Evolutionary conservation across 352 stramenopile species (phyloP).

Genomic region (Peronosclerospora sorghi): DNA sequence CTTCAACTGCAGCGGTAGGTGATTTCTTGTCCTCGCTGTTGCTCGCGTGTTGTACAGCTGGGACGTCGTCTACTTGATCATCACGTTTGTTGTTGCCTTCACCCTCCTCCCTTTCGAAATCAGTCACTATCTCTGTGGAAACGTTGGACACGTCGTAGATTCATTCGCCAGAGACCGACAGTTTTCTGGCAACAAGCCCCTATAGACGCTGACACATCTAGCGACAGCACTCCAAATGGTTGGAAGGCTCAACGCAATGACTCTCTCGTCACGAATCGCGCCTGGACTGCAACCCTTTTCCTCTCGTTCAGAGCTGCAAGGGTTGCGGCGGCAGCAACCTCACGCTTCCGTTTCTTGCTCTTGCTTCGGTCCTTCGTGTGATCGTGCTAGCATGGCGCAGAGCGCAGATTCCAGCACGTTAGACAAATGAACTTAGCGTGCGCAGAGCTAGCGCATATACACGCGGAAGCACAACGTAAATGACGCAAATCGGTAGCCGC

Average conservation of each 20-base stretch:
- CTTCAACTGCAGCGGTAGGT: slow-evolving; percentile 9
- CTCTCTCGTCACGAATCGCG: slow-evolving; percentile 28
- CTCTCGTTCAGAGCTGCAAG: slow-evolving; percentile 22
- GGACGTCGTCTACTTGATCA: not conserved
- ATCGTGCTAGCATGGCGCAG: slow-evolving; percentile 62
- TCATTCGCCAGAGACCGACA: slow-evolving; percentile 34
- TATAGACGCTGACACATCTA: slow-evolving; percentile 46
- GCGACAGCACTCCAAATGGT: slow-evolving; percentile 41
- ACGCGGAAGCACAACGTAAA: slow-evolving; percentile 53
- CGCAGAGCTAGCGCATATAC: slow-evolving; percentile 40
- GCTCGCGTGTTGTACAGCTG: not conserved
- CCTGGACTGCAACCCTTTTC: slow-evolving; percentile 2
- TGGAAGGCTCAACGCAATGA: slow-evolving; percentile 34
- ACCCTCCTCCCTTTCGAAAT: slow-evolving; percentile 11
- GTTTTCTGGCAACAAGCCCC: slow-evolving; percentile 36
- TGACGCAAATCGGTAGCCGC: slow-evolving; percentile 54
- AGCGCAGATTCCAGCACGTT: slow-evolving; percentile 43
- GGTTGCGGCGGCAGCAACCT: slow-evolving; percentile 40
- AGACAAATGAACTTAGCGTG: slow-evolving; percentile 28
- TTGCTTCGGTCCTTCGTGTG: slow-evolving; percentile 37
- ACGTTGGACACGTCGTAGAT: slow-evolving; percentile 12
- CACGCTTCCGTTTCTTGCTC: slow-evolving; percentile 80
- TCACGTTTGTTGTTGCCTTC: slow-evolving; percentile 14
- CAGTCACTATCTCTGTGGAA: slow-evolving; percentile 2
- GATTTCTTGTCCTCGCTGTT: not conserved